Evolutionary conservation across 805 yeast genomes (phyloP).

Genomic region (Monosporozyma aerobia): DNA sequence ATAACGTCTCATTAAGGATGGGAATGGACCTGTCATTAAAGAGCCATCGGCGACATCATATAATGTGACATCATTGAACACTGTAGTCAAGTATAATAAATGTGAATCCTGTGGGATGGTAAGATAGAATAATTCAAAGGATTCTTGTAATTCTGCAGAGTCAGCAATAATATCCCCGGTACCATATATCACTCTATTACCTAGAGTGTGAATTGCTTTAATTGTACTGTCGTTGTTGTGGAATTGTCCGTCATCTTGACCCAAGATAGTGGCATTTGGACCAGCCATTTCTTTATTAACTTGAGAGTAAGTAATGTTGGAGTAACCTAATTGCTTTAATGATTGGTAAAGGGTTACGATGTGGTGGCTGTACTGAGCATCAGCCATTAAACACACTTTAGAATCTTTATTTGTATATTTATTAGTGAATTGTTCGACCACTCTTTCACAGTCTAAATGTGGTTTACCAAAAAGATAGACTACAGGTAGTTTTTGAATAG

Average conservation of each 20-base stretch:
- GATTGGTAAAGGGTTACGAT: slow-evolving; percentile 33
- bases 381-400: slow-evolving; percentile 61
- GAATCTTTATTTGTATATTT: slow-evolving; percentile 34
- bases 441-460: slow-evolving; percentile 34
- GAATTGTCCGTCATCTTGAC: slow-evolving; percentile 18
- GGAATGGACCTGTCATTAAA: slow-evolving; percentile 50
- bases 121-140: slow-evolving; percentile 59
- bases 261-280: slow-evolving; percentile 35
- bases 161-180: slow-evolving; percentile 5
- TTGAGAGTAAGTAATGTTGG: slow-evolving; percentile 33
- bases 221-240: slow-evolving; percentile 4
- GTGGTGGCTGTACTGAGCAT: slow-evolving; percentile 52
- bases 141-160: slow-evolving; percentile 27
- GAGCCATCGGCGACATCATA: slow-evolving; percentile 36
- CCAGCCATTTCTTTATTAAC: slow-evolving; percentile 27
- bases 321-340: slow-evolving; percentile 27
- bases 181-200: slow-evolving; percentile 25
- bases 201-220: slow-evolving; percentile 26
- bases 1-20: slow-evolving; percentile 76
- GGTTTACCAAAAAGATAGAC: slow-evolving; percentile 75
- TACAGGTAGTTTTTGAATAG: slow-evolving; percentile 62
- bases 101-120: slow-evolving; percentile 72
- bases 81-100: slow-evolving; percentile 63
- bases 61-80: slow-evolving; percentile 45
- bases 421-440: slow-evolving; percentile 35